These are phyloP conservation scores for Protomyces pachydermus DNA, from an alignment of 1,139 yeast species.

Conservation along the genomic window DNA sequence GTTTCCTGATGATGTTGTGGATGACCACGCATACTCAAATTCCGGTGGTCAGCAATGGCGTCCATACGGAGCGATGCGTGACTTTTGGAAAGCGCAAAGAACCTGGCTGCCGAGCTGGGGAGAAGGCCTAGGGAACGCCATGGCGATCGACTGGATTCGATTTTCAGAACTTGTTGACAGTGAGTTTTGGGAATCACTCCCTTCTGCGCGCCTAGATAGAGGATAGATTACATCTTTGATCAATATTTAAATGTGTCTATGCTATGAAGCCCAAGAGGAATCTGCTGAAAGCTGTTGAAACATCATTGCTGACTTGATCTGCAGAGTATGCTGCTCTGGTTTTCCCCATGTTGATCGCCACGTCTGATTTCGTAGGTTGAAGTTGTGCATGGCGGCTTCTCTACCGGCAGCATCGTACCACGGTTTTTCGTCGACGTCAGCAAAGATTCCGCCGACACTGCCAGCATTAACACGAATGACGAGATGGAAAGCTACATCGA, in stretches of 20 bases:
- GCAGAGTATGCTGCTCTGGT: constrained; percentile 13
- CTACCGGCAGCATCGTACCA: constrained; percentile 29
- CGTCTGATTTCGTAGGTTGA: constrained; percentile 24
- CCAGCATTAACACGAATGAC: constrained; percentile 32
- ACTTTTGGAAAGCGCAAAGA: constrained; percentile 24
- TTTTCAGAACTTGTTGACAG: constrained; percentile 14
- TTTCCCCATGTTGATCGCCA: constrained; percentile 26
- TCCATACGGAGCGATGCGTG: constrained; percentile 19
- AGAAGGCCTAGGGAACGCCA: constrained; percentile 3
- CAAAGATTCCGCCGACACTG: constrained; percentile 31
- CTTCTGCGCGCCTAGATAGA: constrained; percentile 12
- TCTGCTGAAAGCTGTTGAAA: constrained; percentile 4
- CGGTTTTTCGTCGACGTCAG: constrained; percentile 29
- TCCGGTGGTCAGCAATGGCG: constrained; percentile 11
- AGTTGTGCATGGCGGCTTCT: constrained; percentile 9
- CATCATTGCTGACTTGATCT: constrained; percentile 18
- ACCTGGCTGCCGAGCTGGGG: constrained; percentile 26
- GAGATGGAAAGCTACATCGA: constrained; percentile 31
- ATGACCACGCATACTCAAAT: constrained; percentile 29
- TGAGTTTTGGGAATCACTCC: constrained; percentile 9
- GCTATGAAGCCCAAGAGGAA: not conserved
- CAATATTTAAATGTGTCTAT: not conserved
- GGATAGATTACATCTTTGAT: not conserved
- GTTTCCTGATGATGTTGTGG: constrained; percentile 29
- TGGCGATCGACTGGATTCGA: constrained; percentile 25